These are phyloP conservation scores for Tylopilus cervinicoccineus DNA, from an alignment of 768 basidiomycete species.

Conservation along the genomic window DNA sequence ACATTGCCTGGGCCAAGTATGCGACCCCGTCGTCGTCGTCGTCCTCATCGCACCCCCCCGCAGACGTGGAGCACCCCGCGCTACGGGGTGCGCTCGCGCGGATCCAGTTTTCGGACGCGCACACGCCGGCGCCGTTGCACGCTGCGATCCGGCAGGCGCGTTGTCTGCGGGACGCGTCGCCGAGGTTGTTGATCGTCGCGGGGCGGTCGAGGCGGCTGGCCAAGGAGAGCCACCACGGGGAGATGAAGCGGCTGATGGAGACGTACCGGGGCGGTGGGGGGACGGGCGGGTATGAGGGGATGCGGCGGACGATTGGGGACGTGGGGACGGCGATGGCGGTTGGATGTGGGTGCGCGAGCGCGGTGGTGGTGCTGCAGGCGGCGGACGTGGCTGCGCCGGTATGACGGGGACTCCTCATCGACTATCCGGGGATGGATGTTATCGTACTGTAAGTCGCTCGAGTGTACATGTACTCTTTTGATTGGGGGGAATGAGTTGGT, in stretches of 20 bases:
- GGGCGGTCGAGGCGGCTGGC: conserved; percentile 77
- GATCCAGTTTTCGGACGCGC: conserved; percentile 56
- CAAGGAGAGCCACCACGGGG: conserved; percentile 65
- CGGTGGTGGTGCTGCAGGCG: conserved; percentile 69
- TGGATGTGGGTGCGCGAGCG: conserved; percentile 46
- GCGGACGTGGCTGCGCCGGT: conserved; percentile 28
- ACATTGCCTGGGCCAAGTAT: conserved; percentile 68
- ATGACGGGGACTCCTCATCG: no score
- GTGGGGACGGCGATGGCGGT: conserved; percentile 78
- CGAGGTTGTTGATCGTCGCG: conserved; percentile 56
- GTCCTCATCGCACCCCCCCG: not conserved
- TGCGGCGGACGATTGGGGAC: conserved; percentile 83
- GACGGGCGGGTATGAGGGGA: conserved; percentile 28
- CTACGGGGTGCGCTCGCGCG: conserved; percentile 43
- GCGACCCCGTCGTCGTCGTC: conserved; percentile 24
- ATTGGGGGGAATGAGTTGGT: no score
- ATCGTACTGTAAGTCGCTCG: no score
- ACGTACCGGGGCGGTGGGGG: conserved; percentile 25
- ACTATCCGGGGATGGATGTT: no score
- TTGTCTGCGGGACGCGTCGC: conserved; percentile 20
- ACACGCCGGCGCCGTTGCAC: conserved; percentile 58
- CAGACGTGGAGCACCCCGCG: conserved; percentile 2
- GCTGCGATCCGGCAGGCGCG: conserved; percentile 45
- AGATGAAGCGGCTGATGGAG: conserved; percentile 61
- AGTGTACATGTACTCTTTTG: no score